Evolutionary conservation across 805 yeast species (phyloP).

Genomic region (Saccharomycopsis sp.): DNA sequence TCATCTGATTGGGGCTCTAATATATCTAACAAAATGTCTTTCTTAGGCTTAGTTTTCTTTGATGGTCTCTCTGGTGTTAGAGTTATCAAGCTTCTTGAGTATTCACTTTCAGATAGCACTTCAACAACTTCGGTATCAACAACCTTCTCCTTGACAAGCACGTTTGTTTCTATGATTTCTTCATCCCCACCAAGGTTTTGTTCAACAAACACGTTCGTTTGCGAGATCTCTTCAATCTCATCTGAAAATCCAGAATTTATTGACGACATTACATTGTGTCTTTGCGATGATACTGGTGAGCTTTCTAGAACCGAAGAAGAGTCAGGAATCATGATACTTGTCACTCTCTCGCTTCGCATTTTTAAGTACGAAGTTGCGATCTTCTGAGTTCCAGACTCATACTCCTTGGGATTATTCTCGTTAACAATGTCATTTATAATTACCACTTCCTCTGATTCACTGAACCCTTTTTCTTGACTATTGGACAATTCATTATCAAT

Average conservation of each 20-base stretch:
- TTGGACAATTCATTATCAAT: background rate
- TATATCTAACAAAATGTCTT: background rate
- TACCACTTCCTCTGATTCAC: background rate
- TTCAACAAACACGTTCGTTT: too few species aligned
- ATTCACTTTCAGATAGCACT: background rate
- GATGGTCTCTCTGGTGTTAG: background rate
- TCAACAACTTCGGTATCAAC: background rate
- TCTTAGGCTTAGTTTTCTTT: background rate
- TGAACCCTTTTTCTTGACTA: background rate
- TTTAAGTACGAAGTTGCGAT: background rate
- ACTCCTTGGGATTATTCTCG: background rate
- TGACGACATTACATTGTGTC: background rate
- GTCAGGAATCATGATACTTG: background rate
- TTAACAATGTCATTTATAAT: background rate
- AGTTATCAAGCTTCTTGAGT: background rate
- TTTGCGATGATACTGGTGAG: background rate
- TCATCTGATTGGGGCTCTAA: background rate
- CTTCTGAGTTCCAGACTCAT: background rate
- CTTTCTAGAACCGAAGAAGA: background rate
- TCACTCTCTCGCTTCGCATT: background rate
- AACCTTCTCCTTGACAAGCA: background rate
- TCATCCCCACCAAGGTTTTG: too few species aligned
- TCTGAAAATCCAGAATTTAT: background rate
- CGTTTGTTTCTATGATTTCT: background rate
- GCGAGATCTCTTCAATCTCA: background rate